Evolutionary conservation across 495 filamentous ascomycete genomes (phyloP), one percentile per base, ranked within the genome.

Genomic region (Apiosordaria backusii): DNA sequence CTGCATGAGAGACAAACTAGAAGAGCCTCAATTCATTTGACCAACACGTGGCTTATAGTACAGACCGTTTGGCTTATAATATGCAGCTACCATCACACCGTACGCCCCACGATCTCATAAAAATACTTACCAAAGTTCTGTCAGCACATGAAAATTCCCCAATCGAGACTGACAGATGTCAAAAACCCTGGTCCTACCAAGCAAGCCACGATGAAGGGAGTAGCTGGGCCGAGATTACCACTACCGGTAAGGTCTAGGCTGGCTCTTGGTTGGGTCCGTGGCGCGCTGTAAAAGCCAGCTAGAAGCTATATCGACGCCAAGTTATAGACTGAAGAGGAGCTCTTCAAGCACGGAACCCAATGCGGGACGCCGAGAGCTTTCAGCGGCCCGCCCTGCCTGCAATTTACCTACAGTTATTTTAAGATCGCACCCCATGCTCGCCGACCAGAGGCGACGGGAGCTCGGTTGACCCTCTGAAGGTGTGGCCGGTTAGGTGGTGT

Each of bases 401-500:
- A 55, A 55, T 55, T 55, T 55, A 55, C 52, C n/a, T 7, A 6
- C n/a, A 19, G 52, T 55, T 55, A 55, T 55, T 55, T 55, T 55
- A 55, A 55, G 52, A 55, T 45, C 35, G 9, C 35, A 45, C 35
- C n/a, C 35, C 35, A 45, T 23, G 22, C 52, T 55, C n/a, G n/a
- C 52, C 52, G 52, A 55, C 52, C 52, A 55, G 9, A 45, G 16
- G 35, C 25, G 6, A 61, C 45, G 50, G 50, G 24, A 24, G 13
- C 19, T 40, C 54, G 16, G 22, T 22, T 59, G 26, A 16, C 24
- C 21, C 59, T 50, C 53, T 52, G 54, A 57, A 27, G 45, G 63
- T n/a, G 58, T 52, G 67, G 24, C 27, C 24, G 26, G 59, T 10
- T 23, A 50, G 63, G 67, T 65, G 29, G 63, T 45, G 65, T 27